Base-by-base conservation (phyloP, 345 rosid genomes). In the Melaleuca quinquenervia region DNA sequence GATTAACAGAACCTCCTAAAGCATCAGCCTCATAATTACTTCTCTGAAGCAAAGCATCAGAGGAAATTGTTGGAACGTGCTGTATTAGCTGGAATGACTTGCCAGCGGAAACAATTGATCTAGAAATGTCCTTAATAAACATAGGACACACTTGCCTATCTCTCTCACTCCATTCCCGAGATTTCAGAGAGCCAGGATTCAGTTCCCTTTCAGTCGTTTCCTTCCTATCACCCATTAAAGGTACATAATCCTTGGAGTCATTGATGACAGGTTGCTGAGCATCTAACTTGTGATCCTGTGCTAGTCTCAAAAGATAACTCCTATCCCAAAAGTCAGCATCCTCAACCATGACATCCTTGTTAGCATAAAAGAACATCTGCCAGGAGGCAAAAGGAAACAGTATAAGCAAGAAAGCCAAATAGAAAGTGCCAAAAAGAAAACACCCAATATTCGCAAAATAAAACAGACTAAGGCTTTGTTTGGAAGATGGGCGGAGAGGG, bases 291-390 rank as follows among this genome's bases (percentile, higher is more conserved):
- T 41, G 52, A 85, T 82, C 54, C 64, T 89, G 91, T 76, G 85
- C 89, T 82, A 84, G 91, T 90, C 91, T 94, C 87, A 93, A 86
- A 64, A 93, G 86, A 91, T 96, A 95, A 89, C 98, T 94, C 92
- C 93, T 94, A 90, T 98, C 99, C 99, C 99, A 98, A 86, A 95
- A 95, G 60, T 93, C 99, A 21, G 98, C 91, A 88, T 95, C 94
- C 36, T 92, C 94, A 89, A 94, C 91, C 36, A 98, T 91, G 87
- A 94, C 91, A 53, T 89, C 90, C 84, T 86, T 92, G 85, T 92
- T 94, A 87, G 95, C 94, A 90, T 93, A 93, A 88, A 95, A 95
- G 91, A 94, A 94, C 94, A 98, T 88, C 99, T 98, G 90, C 88
- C 44, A 50, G 50, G 82, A 78, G 52, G 88, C 84, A 78, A 52